Base-by-base conservation (phyloP, 352 stramenopile species). In the Globisporangium acanthophoron region DNA sequence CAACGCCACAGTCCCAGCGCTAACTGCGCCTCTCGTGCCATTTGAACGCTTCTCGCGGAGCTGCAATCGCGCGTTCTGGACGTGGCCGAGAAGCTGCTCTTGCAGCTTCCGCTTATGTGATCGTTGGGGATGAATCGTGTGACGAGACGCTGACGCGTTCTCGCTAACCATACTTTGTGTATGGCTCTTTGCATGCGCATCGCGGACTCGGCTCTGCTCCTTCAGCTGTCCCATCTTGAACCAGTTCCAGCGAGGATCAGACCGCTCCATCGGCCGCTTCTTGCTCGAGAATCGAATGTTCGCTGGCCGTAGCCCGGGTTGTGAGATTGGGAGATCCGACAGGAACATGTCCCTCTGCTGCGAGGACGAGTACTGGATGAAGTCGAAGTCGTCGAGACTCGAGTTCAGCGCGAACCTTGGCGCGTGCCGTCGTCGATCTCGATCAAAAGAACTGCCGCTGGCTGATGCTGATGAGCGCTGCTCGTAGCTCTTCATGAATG, bases 231-330 rank as follows among this genome's bases (percentile, higher is more conserved):
- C 70, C n/a, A 80, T 53, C 57, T 73, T 72, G 31, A 65, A 54
- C 74, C 74, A 85, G 37, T 78, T 70, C 53, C 61, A 85, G 13
- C 70, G 70, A 56, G 74, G 70, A 67, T 85, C 74, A 0, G 72
- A 78, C 5, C 53, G 48, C 33, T 62, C 20, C 40, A 66, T 75
- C 37, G 61, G 72, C 39, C 52, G 59, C 49, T 79, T 71, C 37
- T 57, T 69, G 18, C 67, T 61, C 46, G 63, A 27, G 11, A 84
- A 59, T 16, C 74, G 70, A 12, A 84, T 48, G 56, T 84, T 84
- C 44, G 70, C 69, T 16, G 24, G 27, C 29, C 44, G 52, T 13
- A 64, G 21, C 18, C 35, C 46, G 16, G 54, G 52, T 24, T 27
- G n/a, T 37, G 8, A 6, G 18, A 7, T 43, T 15, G 24, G 39